Evolutionary conservation across 345 rosid species (phyloP).

Genomic region (Heritiera littoralis): DNA sequence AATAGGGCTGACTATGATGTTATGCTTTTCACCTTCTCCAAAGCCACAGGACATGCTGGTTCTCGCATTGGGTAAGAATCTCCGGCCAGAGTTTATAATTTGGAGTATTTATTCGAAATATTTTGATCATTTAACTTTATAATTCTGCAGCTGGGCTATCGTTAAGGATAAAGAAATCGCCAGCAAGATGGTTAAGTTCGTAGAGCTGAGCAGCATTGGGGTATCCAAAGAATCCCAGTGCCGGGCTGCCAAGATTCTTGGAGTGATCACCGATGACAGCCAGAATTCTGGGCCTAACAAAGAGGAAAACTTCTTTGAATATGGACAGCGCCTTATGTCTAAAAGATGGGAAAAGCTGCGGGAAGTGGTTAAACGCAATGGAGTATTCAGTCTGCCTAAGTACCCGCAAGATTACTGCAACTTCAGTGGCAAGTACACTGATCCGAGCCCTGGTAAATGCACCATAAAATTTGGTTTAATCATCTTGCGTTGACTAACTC

Average conservation of each 20-base stretch:
- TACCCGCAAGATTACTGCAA: slow-evolving; percentile 61
- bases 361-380: slow-evolving; percentile 43
- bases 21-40: slow-evolving; percentile 91
- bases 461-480: background rate
- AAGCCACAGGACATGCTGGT: slow-evolving; percentile 92
- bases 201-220: slow-evolving; percentile 63
- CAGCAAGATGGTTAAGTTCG: slow-evolving; percentile 59
- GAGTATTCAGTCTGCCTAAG: slow-evolving; percentile 50
- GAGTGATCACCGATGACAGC: slow-evolving; percentile 44
- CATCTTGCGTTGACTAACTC: background rate
- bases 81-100: background rate
- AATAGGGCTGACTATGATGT: slow-evolving; percentile 61
- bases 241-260: slow-evolving; percentile 73
- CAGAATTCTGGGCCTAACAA: slow-evolving; percentile 12
- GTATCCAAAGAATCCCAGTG: slow-evolving; percentile 86
- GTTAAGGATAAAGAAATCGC: slow-evolving; percentile 74
- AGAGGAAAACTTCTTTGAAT: slow-evolving; percentile 56
- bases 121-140: background rate
- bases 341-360: slow-evolving; percentile 68
- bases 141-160: slow-evolving; percentile 51
- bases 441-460: slow-evolving; percentile 61
- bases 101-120: background rate
- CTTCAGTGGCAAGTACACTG: slow-evolving; percentile 43
- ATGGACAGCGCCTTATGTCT: slow-evolving; percentile 48
- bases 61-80: slow-evolving; percentile 77